A percentile compares a stretch with the other conserved stretches of the same genome.
phyloP scores from a whole-genome alignment of 2,329 filamentous ascomycete genomes.

The Hypoxylon sp. region DNA sequence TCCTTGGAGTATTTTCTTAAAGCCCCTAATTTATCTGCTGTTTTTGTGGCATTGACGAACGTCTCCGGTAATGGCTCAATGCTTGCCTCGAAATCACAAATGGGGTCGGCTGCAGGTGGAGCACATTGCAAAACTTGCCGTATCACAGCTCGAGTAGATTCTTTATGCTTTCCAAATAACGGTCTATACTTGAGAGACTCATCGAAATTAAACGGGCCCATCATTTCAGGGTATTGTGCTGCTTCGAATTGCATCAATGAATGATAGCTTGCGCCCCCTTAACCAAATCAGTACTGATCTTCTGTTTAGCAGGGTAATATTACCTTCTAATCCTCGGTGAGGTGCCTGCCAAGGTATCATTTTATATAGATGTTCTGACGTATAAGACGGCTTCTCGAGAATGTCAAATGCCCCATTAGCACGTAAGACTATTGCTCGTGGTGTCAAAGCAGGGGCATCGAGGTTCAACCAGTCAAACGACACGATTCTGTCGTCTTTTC shows the following conservation, averaged over 20 bases:
- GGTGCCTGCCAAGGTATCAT: constrained; percentile 73
- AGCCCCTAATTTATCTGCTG: constrained; percentile 65
- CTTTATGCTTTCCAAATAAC: constrained; percentile 70
- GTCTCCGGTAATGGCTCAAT: constrained; percentile 58
- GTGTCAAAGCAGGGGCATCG: constrained; percentile 67
- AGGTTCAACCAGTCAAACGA: constrained; percentile 78
- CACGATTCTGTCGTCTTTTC: constrained; percentile 73
- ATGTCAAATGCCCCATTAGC: constrained; percentile 75
- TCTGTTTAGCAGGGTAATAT: constrained; percentile 23
- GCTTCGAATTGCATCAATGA: constrained; percentile 72
- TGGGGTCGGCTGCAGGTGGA: constrained; percentile 53
- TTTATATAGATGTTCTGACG: constrained; percentile 71
- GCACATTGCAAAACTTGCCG: constrained; percentile 59
- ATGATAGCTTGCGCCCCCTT: constrained; percentile 68
- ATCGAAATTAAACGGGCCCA: constrained; percentile 69
- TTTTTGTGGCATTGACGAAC: constrained; percentile 60
- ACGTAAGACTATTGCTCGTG: constrained; percentile 72
- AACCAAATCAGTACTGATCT: constrained; percentile 48
- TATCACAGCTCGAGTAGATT: constrained; percentile 60
- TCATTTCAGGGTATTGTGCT: constrained; percentile 66
- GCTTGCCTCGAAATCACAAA: constrained; percentile 58
- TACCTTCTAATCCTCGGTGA: constrained; percentile 70
- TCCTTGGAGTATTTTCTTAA: constrained; percentile 59
- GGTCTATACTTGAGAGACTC: constrained; percentile 68
- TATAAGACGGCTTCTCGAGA: constrained; percentile 72